Percentiles rank a stretch among this genome's conserved stretches.
Conservation (phyloP, 2,329 filamentous ascomycete genomes). For the Ceratocystis cubensis region DNA sequence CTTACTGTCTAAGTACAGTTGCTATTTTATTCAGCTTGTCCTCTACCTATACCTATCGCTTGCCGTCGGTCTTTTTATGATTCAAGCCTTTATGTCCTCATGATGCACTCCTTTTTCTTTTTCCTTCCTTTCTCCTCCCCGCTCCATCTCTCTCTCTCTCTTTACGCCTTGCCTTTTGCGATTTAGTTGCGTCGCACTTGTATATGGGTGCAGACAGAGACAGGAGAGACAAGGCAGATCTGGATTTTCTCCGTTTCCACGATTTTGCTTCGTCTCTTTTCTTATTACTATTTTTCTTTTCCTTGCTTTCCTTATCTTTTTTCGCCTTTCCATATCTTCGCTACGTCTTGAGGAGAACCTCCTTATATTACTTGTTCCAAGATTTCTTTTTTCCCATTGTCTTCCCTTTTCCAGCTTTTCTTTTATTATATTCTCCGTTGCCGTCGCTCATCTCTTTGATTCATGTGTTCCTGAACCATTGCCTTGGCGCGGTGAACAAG, state of each 20-base stretch:
- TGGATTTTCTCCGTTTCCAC: neutral
- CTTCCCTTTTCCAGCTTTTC: constrained; percentile 21
- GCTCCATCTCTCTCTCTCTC: constrained; percentile 6
- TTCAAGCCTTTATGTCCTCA: neutral
- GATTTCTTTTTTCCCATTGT: constrained; percentile 26
- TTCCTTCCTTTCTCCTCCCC: neutral
- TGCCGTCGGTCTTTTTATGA: neutral
- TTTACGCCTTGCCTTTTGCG: neutral
- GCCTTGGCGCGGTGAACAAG: neutral
- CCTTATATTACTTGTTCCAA: constrained; percentile 20
- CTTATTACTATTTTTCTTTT: constrained; percentile 21
- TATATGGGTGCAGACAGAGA: constrained; percentile 1
- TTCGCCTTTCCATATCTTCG: constrained; percentile 22
- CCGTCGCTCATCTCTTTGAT: no score
- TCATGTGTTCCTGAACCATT: constrained; percentile 8
- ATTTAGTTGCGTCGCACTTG: constrained; percentile 15
- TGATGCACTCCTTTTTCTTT: neutral
- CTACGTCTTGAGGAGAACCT: constrained; percentile 21
- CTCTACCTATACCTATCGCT: neutral
- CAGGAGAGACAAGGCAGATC: neutral
- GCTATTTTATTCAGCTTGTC: neutral
- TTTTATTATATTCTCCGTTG: no score
- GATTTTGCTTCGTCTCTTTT: neutral
- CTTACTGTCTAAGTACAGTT: neutral
- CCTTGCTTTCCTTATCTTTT: constrained; percentile 20